A percentile compares a stretch with the other conserved stretches of the same genome.
Evolutionary conservation across 1,139 yeast genomes (phyloP).

Genomic region (Debaryomyces nepalensis): DNA sequence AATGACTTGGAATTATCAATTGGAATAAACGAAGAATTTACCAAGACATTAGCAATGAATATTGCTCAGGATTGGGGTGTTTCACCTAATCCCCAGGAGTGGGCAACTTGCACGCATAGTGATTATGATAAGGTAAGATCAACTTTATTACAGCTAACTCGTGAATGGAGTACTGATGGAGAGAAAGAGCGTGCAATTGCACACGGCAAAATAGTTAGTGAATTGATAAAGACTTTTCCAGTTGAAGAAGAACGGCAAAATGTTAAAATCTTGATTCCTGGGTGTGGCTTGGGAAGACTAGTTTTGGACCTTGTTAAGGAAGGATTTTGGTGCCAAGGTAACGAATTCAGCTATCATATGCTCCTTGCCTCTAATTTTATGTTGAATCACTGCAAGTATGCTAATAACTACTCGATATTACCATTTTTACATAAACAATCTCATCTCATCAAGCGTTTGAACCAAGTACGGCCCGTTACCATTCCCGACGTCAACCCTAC

Average conservation of each 20-base stretch:
- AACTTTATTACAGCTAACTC: slow-evolving; percentile 61
- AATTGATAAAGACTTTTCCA: slow-evolving; percentile 50
- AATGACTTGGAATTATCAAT: slow-evolving; percentile 51
- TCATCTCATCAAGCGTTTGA: slow-evolving; percentile 46
- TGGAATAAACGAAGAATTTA: slow-evolving; percentile 52
- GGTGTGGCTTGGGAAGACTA: slow-evolving; percentile 81
- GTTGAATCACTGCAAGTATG: slow-evolving; percentile 54
- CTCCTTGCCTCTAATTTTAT: slow-evolving; percentile 67
- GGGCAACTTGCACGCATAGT: slow-evolving; percentile 48
- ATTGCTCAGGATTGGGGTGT: slow-evolving; percentile 63
- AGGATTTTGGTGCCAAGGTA: slow-evolving; percentile 83
- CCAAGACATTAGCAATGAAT: slow-evolving; percentile 47
- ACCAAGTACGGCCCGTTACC: slow-evolving; percentile 53
- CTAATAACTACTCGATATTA: slow-evolving; percentile 46
- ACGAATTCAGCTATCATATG: slow-evolving; percentile 86
- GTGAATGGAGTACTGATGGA: slow-evolving; percentile 83
- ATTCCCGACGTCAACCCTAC: slow-evolving; percentile 58
- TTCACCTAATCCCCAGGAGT: slow-evolving; percentile 38
- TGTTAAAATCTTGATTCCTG: slow-evolving; percentile 69
- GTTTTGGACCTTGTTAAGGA: slow-evolving; percentile 69
- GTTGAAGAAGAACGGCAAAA: slow-evolving; percentile 39
- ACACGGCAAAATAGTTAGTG: slow-evolving; percentile 50
- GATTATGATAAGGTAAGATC: slow-evolving; percentile 69
- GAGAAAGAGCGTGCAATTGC: slow-evolving; percentile 52
- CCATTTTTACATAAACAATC: slow-evolving; percentile 62